phyloP scores from a whole-genome alignment of 305 asterid species.

The Striga hermonthica region DNA sequence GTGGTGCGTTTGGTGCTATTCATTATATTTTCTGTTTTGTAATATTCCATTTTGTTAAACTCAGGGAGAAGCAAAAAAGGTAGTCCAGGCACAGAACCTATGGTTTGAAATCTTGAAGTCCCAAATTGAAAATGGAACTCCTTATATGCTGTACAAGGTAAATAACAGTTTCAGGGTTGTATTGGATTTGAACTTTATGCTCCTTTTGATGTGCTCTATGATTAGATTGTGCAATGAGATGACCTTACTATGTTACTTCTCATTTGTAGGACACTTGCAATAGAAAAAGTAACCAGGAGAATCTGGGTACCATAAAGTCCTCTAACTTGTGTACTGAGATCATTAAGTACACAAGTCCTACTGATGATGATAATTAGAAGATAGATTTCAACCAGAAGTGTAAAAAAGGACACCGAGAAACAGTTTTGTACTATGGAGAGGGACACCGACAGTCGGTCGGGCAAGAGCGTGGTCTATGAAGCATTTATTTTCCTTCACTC shows the following conservation, averaged over 20 bases:
- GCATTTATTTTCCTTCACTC: too few relatives aligned
- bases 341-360: constrained; percentile 79
- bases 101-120: constrained; percentile 90
- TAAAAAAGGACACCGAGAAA: too few relatives aligned
- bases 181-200: background rate
- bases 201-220: background rate
- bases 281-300: constrained; percentile 94
- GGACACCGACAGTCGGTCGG: too few relatives aligned
- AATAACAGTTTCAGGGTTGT: constrained; percentile 2
- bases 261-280: constrained; percentile 79
- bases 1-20: background rate
- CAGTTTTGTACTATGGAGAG: too few relatives aligned
- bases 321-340: constrained; percentile 95
- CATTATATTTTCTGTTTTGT: constrained; percentile 11
- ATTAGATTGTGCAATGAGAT: constrained; percentile 9
- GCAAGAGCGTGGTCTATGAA: too few relatives aligned
- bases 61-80: constrained; percentile 91
- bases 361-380: too few relatives aligned
- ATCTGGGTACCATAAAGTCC: constrained; percentile 88
- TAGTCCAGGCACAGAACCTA: constrained; percentile 69
- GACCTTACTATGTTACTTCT: constrained; percentile 12
- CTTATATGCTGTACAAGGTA: constrained; percentile 94
- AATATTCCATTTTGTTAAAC: constrained; percentile 20
- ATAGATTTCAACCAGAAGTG: too few relatives aligned
- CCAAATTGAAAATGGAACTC: constrained; percentile 95